phyloP scores from a whole-genome alignment of 2,329 filamentous ascomycete species.

The Penicillium fuscoglaucum region DNA sequence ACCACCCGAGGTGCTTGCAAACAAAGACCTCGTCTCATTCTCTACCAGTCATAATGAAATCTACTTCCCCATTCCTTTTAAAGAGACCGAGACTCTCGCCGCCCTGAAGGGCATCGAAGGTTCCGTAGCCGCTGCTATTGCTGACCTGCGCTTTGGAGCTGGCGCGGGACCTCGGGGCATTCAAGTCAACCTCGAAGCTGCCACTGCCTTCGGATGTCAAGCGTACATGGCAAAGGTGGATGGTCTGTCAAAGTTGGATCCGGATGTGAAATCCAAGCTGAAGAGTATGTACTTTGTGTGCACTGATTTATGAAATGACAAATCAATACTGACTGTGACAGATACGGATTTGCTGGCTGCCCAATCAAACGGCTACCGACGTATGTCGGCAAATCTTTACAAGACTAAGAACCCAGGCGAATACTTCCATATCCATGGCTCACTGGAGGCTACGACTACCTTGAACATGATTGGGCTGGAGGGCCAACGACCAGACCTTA shows the following conservation, averaged over 20 bases:
- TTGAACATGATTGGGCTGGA: conserved; percentile 69
- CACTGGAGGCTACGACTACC: conserved; percentile 68
- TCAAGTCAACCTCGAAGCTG: conserved; percentile 39
- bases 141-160: conserved; percentile 54
- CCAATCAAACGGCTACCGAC: conserved; percentile 69
- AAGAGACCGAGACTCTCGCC: conserved; percentile 54
- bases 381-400: conserved; percentile 72
- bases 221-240: conserved; percentile 46
- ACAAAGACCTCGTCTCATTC: conserved; percentile 39
- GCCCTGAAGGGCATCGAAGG: conserved; percentile 63
- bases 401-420: conserved; percentile 64
- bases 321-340: conserved; percentile 32
- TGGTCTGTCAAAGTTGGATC: conserved; percentile 41
- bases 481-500: conserved; percentile 60
- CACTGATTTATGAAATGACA: not conserved
- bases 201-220: conserved; percentile 44
- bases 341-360: conserved; percentile 71
- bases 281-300: conserved; percentile 31
- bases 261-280: conserved; percentile 39
- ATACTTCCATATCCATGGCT: conserved; percentile 75
- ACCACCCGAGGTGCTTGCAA: conserved; percentile 33
- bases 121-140: conserved; percentile 60
- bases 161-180: conserved; percentile 39
- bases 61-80: conserved; percentile 50
- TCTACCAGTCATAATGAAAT: conserved; percentile 39